Base-by-base conservation (phyloP, 2,329 filamentous ascomycete genomes). In the Fusarium sp. region DNA sequence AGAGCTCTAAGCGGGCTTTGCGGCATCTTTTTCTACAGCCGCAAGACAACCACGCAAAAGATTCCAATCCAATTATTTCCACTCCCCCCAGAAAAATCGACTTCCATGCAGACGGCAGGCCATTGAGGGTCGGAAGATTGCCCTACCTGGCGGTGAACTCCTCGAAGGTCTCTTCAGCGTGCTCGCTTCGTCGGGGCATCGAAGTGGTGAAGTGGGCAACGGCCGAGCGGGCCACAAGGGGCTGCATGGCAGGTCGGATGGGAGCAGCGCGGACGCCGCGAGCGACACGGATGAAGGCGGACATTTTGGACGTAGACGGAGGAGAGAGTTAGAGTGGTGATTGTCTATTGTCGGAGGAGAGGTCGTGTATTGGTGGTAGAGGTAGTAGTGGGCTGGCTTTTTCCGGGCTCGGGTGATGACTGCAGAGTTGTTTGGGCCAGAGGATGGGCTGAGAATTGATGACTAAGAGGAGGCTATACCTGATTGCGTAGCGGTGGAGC, bases 161-260 rank as follows among this genome's bases (percentile, higher is more conserved):
- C 87, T 99, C 96, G 77, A 97, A 99, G 78, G 92, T 97, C 90
- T 99, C 96, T 84, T 99, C 96, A 79, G 91, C 89, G 83, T 97
- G 93, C 79, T 87, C 84, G 79, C 81, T 81, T 75, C 83, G 84
- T 79, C 85, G 82, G 78, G 85, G 79, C 75, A 83, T 79, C 68
- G 84, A 86, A 79, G 89, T 91, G 86, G 87, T 91, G 84, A 91
- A 91, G 84, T 84, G 83, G 77, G 84, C 81, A 75, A 88, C 82
- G 76, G 84, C 82, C 75, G 85, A 82, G 78, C 84, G 85, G 77
- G 84, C 85, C 79, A 85, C 83, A 77, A 89, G 80, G 79, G 87
- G 84, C 76, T 79, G 78, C 79, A 81, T 82, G 80, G 86, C 84
- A 80, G 84, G 83, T 81, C 86, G 85, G 81, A 87, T 76, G 82